Evolutionary conservation across 441 rosid genomes (phyloP).

Genomic region (Hura crepitans): DNA sequence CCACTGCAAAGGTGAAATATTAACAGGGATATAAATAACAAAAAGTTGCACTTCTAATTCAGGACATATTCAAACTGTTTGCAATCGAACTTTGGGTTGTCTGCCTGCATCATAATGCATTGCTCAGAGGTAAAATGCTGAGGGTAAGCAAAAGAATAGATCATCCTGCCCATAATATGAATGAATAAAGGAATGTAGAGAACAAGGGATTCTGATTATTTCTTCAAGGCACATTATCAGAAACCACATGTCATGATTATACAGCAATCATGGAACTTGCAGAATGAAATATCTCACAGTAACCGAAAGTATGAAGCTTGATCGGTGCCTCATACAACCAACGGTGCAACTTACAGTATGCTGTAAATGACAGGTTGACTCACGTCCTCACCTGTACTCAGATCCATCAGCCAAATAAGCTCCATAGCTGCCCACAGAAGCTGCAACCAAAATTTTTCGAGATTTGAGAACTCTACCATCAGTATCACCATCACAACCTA

Average conservation of each 20-base stretch:
- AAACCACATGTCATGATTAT: background rate
- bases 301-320: background rate
- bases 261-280: background rate
- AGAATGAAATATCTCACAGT: too few relatives aligned
- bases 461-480: conserved; percentile 42
- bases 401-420: conserved; percentile 96
- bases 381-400: conserved; percentile 83
- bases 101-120: background rate
- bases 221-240: conserved; percentile 5
- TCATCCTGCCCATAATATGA: background rate
- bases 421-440: conserved; percentile 91
- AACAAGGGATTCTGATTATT: background rate
- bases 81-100: conserved; percentile 1
- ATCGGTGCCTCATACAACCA: background rate
- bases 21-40: conserved; percentile 2
- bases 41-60: background rate
- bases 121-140: background rate
- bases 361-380: conserved; percentile 11
- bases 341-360: conserved; percentile 6
- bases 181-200: background rate
- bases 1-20: conserved; percentile 47
- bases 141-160: background rate
- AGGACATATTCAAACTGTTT: background rate
- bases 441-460: conserved; percentile 71
- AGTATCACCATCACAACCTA: conserved; percentile 23